A percentile compares a stretch with the other conserved stretches of the same genome.
phyloP scores from a whole-genome alignment of 768 basidiomycete genomes.

The Amanita brunnescens region DNA sequence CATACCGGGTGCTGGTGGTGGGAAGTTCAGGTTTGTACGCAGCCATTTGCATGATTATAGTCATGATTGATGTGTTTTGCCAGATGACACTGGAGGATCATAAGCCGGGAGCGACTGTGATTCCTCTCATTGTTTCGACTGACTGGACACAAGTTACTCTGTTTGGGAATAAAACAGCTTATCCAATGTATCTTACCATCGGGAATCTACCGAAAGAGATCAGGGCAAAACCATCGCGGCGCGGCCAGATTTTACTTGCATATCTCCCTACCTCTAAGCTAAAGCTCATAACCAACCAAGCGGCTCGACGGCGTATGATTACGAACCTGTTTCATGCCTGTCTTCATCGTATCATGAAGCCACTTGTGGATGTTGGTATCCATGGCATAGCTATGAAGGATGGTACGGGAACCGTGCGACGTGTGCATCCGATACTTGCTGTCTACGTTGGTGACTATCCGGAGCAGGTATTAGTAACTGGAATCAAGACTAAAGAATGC shows the following conservation, averaged over 20 bases:
- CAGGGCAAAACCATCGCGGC: slow-evolving; percentile 21
- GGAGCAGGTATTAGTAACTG: no score
- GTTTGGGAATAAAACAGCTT: slow-evolving; percentile 29
- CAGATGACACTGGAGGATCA: no score
- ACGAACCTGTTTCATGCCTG: slow-evolving; percentile 30
- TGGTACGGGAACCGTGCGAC: no score
- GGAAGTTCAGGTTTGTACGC: slow-evolving; percentile 32
- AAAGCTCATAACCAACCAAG: slow-evolving; percentile 20
- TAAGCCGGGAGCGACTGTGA: slow-evolving; percentile 21
- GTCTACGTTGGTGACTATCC: no score
- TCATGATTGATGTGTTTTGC: no score
- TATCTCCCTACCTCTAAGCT: slow-evolving; percentile 32
- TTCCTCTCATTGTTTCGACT: slow-evolving; percentile 30
- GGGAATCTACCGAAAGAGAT: slow-evolving; percentile 28
- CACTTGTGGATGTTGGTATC: no score
- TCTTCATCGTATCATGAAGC: no score
- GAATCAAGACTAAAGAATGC: no score
- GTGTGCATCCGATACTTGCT: no score
- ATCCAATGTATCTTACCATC: slow-evolving; percentile 35
- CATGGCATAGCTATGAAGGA: no score
- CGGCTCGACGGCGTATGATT: slow-evolving; percentile 16
- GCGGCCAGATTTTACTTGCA: slow-evolving; percentile 27
- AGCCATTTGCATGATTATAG: no score
- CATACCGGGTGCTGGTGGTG: slow-evolving; percentile 39
- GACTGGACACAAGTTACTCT: slow-evolving; percentile 33